Conservation (phyloP, 2,329 filamentous ascomycete genomes). For the Ophiostoma pallidulum region DNA sequence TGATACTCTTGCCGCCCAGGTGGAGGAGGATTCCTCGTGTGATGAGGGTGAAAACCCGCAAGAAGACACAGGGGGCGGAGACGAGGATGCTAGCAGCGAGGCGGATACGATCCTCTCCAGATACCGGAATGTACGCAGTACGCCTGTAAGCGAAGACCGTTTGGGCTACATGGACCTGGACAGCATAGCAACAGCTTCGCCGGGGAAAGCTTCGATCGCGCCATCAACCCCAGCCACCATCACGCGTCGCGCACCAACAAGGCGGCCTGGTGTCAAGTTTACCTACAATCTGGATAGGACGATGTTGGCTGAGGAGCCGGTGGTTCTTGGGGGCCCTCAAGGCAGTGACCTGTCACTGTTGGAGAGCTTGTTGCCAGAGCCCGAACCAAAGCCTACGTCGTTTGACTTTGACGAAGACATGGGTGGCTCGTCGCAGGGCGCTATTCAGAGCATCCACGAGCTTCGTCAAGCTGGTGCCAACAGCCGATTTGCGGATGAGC, state of each 20-base stretch:
- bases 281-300: slow-evolving; percentile 31
- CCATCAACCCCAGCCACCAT: slow-evolving; percentile 15
- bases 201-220: slow-evolving; percentile 9
- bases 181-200: slow-evolving; percentile 14
- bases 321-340: slow-evolving; percentile 12
- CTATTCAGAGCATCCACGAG: slow-evolving; percentile 56
- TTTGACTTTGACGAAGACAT: slow-evolving; percentile 36
- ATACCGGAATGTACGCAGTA: slow-evolving; percentile 4
- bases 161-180: slow-evolving; percentile 12
- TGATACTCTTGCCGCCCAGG: slow-evolving; percentile 33
- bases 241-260: slow-evolving; percentile 16
- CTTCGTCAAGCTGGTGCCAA: slow-evolving; percentile 57
- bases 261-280: slow-evolving; percentile 26
- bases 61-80: background rate
- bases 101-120: slow-evolving; percentile 7
- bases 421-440: slow-evolving; percentile 34
- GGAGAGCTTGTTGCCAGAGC: slow-evolving; percentile 20
- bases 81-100: slow-evolving; percentile 11
- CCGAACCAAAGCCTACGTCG: slow-evolving; percentile 16
- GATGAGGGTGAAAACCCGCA: slow-evolving; percentile 4
- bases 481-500: slow-evolving; percentile 55
- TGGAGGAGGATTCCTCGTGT: slow-evolving; percentile 24
- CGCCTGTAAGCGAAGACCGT: slow-evolving; percentile 12
- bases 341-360: slow-evolving; percentile 19
- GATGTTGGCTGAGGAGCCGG: slow-evolving; percentile 26